Evolutionary conservation across 169 alveolate genomes (phyloP).

Genomic region (Eimeria zaria): DNA sequence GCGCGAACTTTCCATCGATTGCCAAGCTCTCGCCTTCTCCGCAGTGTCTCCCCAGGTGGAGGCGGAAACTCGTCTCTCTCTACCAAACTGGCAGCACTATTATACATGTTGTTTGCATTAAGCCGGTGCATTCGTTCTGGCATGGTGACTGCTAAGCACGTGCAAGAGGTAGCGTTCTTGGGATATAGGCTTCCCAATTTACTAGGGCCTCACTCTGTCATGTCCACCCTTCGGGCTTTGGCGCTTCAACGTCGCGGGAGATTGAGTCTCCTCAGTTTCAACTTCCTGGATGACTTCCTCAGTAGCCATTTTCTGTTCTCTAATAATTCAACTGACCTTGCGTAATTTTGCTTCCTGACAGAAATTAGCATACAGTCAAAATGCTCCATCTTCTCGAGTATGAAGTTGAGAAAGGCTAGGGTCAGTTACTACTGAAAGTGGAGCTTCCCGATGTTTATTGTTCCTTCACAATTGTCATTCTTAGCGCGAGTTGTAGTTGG

Average conservation of each 20-base stretch:
- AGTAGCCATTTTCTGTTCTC: background rate
- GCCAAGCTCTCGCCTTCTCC: background rate
- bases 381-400: background rate
- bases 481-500: background rate
- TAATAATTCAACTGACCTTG: background rate
- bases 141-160: background rate
- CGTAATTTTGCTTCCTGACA: background rate
- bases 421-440: background rate
- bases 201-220: conserved; percentile 21
- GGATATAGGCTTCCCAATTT: background rate
- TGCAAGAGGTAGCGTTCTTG: background rate
- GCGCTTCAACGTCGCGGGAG: background rate
- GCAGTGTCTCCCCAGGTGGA: conserved; percentile 49
- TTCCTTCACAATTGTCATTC: background rate
- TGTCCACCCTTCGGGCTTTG: background rate
- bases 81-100: conserved; percentile 16
- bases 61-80: conserved; percentile 41
- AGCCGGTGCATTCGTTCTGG: background rate
- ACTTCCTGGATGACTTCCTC: background rate
- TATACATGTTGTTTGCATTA: background rate
- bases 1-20: background rate
- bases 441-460: too few species aligned
- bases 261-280: background rate
- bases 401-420: background rate
- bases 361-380: background rate